Percentiles rank a stretch among this genome's conserved stretches.
Conservation (phyloP, 73 alveolate species). For the Paramecium biaurelia region DNA sequence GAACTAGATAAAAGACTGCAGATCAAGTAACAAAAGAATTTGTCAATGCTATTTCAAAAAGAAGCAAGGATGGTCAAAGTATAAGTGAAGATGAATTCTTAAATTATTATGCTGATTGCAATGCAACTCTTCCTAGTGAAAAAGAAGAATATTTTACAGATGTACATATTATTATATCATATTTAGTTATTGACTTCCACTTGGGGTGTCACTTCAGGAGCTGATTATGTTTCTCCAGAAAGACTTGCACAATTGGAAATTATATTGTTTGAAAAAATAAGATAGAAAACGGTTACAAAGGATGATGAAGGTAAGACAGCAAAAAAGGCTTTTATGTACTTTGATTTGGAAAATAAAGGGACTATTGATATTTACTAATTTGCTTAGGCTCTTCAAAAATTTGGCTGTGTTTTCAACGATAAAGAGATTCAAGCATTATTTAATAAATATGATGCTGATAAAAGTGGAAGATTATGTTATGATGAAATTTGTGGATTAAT, state of each 20-base stretch:
- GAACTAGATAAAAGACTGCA: constrained; percentile 81
- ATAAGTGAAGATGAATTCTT: constrained; percentile 72
- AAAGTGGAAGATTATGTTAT: constrained; percentile 79
- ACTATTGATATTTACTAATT: constrained; percentile 70
- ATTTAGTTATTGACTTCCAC: constrained; percentile 70
- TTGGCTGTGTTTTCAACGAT: constrained; percentile 78
- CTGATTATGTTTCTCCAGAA: constrained; percentile 75
- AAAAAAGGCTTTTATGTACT: constrained; percentile 73
- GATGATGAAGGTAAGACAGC: constrained; percentile 87
- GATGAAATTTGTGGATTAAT: constrained; percentile 77
- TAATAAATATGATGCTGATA: constrained; percentile 73
- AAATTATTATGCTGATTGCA: constrained; percentile 83
- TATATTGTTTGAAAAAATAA: constrained; percentile 75
- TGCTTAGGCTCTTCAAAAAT: constrained; percentile 73
- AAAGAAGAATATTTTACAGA: constrained; percentile 86
- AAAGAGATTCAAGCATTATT: constrained; percentile 76
- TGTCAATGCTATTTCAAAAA: constrained; percentile 68
- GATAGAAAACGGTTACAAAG: constrained; percentile 78
- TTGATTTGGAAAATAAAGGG: constrained; percentile 75
- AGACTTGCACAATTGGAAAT: constrained; percentile 71
- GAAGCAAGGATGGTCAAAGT: constrained; percentile 69
- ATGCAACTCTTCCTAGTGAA: constrained; percentile 85
- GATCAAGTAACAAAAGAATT: constrained; percentile 74
- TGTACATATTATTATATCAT: not conserved
- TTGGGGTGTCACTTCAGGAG: constrained; percentile 75